A percentile compares a stretch with the other conserved stretches of the same genome.
Evolutionary conservation across 179 eudicot species (phyloP).

Genomic region (Beta lomatogona): DNA sequence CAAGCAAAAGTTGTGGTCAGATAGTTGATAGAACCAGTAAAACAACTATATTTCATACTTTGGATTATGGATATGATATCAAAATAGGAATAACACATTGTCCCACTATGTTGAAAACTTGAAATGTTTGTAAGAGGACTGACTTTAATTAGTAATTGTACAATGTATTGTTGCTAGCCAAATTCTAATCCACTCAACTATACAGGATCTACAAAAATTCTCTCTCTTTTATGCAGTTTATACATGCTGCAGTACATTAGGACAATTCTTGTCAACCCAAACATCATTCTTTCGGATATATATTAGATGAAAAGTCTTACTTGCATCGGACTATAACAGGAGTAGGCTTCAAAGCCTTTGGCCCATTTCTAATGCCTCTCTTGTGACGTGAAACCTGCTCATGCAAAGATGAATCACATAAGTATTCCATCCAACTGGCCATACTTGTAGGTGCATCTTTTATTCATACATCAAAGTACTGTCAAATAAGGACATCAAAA

Average conservation of each 20-base stretch:
- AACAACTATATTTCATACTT: background rate
- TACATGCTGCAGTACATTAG: background rate
- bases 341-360: slow-evolving; percentile 82
- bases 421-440: background rate
- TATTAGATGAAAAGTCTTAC: slow-evolving; percentile 46
- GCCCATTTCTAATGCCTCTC: slow-evolving; percentile 88
- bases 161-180: too few relatives aligned
- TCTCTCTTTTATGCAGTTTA: background rate
- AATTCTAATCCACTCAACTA: background rate
- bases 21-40: background rate
- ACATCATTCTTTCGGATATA: background rate
- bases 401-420: background rate
- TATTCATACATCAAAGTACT: background rate
- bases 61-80: background rate
- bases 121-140: background rate
- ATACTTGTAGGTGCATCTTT: background rate
- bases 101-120: background rate
- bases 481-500: background rate
- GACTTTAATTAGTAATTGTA: too few relatives aligned
- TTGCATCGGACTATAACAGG: slow-evolving; percentile 91
- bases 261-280: background rate
- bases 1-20: background rate
- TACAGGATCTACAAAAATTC: background rate
- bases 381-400: slow-evolving; percentile 67
- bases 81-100: background rate